phyloP scores from a whole-genome alignment of 345 rosid genomes.

The Microcos paniculata region DNA sequence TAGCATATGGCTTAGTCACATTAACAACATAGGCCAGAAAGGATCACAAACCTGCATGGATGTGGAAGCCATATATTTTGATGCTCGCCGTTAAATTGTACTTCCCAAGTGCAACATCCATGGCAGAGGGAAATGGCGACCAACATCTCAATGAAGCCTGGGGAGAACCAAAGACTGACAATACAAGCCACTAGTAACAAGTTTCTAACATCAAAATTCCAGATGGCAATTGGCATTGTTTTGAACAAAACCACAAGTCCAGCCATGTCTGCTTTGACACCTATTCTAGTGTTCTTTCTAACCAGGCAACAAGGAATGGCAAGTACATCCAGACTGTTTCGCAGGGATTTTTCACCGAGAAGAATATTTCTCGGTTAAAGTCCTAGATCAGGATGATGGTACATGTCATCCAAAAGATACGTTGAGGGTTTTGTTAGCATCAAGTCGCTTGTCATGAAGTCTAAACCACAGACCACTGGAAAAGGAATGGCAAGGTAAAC shows the following conservation, averaged over 20 bases:
- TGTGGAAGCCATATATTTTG: not conserved
- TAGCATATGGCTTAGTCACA: not conserved
- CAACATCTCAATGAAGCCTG: not conserved
- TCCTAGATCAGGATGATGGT: not conserved
- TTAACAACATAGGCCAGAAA: not conserved
- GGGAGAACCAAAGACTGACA: too few species aligned
- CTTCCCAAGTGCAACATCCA: not conserved
- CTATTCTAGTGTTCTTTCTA: not conserved
- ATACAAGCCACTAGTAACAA: not conserved
- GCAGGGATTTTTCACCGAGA: not conserved
- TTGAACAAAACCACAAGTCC: not conserved
- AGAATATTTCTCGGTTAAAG: not conserved
- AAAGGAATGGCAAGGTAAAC: not conserved
- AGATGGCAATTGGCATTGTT: not conserved
- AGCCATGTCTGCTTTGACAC: not conserved
- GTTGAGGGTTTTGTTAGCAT: constrained; percentile 5
- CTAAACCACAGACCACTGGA: not conserved
- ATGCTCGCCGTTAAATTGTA: not conserved
- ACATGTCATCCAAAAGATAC: not conserved
- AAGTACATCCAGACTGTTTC: not conserved
- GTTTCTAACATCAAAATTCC: not conserved
- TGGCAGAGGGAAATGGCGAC: not conserved
- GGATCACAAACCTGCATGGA: not conserved
- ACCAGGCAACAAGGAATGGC: not conserved
- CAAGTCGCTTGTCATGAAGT: not conserved